Conservation (phyloP, 768 basidiomycete genomes). For the Leccinum imitatum region DNA sequence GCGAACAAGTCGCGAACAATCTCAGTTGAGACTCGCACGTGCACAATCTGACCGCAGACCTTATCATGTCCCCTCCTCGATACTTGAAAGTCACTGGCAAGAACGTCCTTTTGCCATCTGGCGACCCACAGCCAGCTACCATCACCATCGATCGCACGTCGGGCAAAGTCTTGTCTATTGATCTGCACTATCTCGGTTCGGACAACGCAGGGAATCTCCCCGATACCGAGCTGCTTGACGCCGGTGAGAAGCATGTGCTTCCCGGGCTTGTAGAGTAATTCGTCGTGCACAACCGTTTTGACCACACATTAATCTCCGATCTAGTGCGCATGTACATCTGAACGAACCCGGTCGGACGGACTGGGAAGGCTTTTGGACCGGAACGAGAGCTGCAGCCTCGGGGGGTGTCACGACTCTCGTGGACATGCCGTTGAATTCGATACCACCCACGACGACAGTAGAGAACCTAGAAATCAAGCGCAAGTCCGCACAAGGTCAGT, state of each 20-base stretch:
- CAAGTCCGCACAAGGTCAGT: conserved; percentile 63
- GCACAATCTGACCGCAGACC: too few relatives aligned
- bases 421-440: conserved; percentile 98
- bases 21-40: too few relatives aligned
- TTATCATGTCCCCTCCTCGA: conserved; percentile 11
- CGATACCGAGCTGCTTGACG: conserved; percentile 49
- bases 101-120: conserved; percentile 56
- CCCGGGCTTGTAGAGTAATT: conserved; percentile 80
- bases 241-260: conserved; percentile 57
- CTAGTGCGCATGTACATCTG: conserved; percentile 86
- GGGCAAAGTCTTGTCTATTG: conserved; percentile 61
- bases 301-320: not conserved
- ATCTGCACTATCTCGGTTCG: conserved; percentile 30
- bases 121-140: conserved; percentile 59
- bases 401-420: conserved; percentile 95
- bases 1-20: not conserved
- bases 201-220: conserved; percentile 28
- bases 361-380: conserved; percentile 94
- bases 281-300: not conserved
- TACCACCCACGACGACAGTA: conserved; percentile 92
- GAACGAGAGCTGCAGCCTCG: conserved; percentile 86
- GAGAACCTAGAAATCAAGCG: conserved; percentile 72
- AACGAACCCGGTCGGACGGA: conserved; percentile 92
- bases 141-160: conserved; percentile 54
- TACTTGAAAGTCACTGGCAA: conserved; percentile 48